Evolutionary conservation across 2,329 filamentous ascomycete genomes (phyloP).

Genomic region (Pseudohalonectria lignicola): DNA sequence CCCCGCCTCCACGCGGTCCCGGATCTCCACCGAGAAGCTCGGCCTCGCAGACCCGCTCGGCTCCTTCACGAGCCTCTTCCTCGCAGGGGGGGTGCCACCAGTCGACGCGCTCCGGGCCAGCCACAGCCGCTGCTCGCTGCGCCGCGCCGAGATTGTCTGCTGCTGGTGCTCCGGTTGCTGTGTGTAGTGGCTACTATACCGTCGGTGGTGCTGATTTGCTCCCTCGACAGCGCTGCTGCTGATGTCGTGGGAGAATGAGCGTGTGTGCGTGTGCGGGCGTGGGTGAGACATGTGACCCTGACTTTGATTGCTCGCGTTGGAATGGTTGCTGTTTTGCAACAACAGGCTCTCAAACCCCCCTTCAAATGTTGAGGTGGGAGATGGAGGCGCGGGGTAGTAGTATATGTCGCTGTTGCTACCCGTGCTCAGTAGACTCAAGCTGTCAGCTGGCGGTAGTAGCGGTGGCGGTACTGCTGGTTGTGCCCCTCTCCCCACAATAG

Average conservation of each 20-base stretch:
- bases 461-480: no score
- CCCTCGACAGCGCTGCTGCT: neutral
- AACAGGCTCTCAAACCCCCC: no score
- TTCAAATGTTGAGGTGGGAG: no score
- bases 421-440: no score
- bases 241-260: neutral
- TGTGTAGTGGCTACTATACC: neutral
- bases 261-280: neutral
- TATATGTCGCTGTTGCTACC: neutral
- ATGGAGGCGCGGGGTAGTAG: neutral
- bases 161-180: neutral
- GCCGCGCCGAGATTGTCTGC: neutral
- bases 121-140: neutral
- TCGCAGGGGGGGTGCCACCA: slow-evolving; percentile 6
- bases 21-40: slow-evolving; percentile 6
- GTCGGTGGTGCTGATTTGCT: neutral
- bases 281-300: neutral
- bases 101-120: neutral
- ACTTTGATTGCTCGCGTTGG: no score
- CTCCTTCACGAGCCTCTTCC: slow-evolving; percentile 13
- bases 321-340: no score
- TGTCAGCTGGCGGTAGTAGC: no score
- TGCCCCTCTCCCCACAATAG: no score
- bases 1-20: neutral
- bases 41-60: slow-evolving; percentile 7